Base-by-base conservation (phyloP, 225 moss, liverwort and hornwort species). In the Polytrichum formosum region DNA sequence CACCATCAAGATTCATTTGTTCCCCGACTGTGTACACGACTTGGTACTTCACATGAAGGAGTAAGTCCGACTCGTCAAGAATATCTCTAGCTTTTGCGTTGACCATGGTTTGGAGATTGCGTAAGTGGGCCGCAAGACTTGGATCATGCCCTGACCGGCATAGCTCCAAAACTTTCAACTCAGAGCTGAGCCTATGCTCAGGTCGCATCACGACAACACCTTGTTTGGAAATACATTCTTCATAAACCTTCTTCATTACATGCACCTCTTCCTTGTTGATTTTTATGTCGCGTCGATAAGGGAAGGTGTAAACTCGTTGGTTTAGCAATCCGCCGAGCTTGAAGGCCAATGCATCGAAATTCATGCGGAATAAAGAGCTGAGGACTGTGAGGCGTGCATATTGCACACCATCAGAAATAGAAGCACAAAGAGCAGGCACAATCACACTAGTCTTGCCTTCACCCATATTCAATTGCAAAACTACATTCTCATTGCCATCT, bases 371-470 rank as follows among this genome's bases (percentile, higher is more conserved):
- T 31, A 81, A 55, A 5, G 84, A 78, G 17, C 73, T 70, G 1
- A 81, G 67, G 13, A 84, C 81, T 27, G 75, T 84, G 7, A 84
- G 59, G 20, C 77, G 80, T 7, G 80, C 84, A 20, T 78, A 81
- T 7, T 27, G 73, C 0, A 25, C 0, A 6, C 78, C 78, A 29
- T 78, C 56, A 5, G 81, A 59, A 55, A 84, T 78, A 55, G 67
- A 73, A 5, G 78, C 67, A 20, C 84, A 84, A 26, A 81, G 27
- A 0, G 84, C 78, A 55, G 81, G 81, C 1, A 78, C 78, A 1
- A 81, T 81, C 16, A 78, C 78, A 31, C 78, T 84, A 0, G 81
- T 78, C 61, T 84, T 84, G 2, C 81, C 84, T 63, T 84, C 84
- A 19, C 81, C 84, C 84, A 84, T 84, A 63, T 81, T 84, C 0